Conservation (phyloP, 2,329 filamentous ascomycete genomes). For the Stemphylium beticola region DNA sequence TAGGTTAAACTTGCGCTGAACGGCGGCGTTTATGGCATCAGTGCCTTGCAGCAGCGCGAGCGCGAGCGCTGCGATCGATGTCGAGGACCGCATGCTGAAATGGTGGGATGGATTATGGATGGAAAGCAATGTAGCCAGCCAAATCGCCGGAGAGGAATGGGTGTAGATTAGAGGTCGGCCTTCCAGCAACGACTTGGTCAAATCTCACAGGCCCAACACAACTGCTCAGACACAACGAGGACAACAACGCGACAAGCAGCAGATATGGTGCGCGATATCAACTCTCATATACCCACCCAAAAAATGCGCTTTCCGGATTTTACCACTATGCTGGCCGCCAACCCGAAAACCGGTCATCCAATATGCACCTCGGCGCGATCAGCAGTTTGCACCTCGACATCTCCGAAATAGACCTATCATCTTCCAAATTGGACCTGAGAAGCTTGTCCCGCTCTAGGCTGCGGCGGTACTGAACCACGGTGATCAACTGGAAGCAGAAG, state of each 20-base stretch:
- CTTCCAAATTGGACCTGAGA: background rate
- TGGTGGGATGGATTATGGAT: background rate
- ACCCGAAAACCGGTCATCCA: background rate
- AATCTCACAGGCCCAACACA: background rate
- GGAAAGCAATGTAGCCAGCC: background rate
- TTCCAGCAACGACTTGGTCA: too few relatives aligned
- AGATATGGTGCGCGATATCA: background rate
- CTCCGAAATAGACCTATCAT: background rate
- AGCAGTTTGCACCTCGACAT: background rate
- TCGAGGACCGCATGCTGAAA: conserved; percentile 32
- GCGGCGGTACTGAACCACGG: too few relatives aligned
- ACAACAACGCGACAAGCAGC: background rate
- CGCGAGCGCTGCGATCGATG: conserved; percentile 30
- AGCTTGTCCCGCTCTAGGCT: too few relatives aligned
- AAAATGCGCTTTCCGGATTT: background rate
- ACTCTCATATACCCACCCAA: background rate
- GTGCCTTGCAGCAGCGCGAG: conserved; percentile 32
- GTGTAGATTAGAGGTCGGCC: too few relatives aligned
- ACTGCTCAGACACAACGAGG: background rate
- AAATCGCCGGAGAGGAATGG: background rate
- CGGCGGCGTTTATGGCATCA: conserved; percentile 18
- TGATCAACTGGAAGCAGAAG: background rate
- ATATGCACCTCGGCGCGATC: background rate
- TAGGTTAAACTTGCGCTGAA: background rate
- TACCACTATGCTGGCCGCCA: background rate